Evolutionary conservation across 176 grass and related monocot genomes (phyloP), one percentile per base, ranked within the genome.

Genomic region (Aechmea fasciata): DNA sequence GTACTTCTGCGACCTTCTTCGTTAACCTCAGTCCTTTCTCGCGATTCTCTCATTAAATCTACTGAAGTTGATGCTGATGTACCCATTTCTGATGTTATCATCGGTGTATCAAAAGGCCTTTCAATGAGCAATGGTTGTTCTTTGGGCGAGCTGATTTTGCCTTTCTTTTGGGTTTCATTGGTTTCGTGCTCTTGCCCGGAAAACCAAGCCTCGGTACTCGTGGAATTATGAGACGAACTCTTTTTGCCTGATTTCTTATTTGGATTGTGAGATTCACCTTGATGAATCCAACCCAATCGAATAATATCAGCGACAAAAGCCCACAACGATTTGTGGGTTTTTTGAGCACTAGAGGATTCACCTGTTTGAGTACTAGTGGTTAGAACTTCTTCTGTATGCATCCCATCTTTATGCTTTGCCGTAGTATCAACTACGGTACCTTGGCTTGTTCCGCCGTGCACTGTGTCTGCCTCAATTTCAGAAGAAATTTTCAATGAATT

Each of bases 231-330:
- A 22, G 91, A 96, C 57, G 79, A 92, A 84, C 77, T 83, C 83
- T 74, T 87, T 54, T 84, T 87, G 70, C 77, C 74, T 77, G 86
- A 90, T 83, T 67, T 97, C 49, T 68, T 75, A 62, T 65, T 77
- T 59, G 79, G 78, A 72, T 83, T 79, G 72, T 64, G 69, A 76
- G 89, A 82, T 69, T 87, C 82, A 70, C 72, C 33, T 41, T 41
- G 33, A 41, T 41, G 33, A 41, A 41, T 71, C 84, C 84, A 91
- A 80, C 93, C 84, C 77, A 97, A 74, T 63, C 83, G 86, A 68
- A 97, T 73, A 79, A 97, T 87, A 71, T 90, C 93, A 72, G 89
- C 86, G 77, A 97, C 82, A 83, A 83, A 89, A 75, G 81, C 61
- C 93, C 93, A 97, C 48, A 97, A 88, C 15, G 93, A 92, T 63